Percentiles rank a stretch among this genome's conserved stretches.
Evolutionary conservation across 192 early-diverging fungal genomes (phyloP).

Genomic region (Tieghemiomyces parasiticus): DNA sequence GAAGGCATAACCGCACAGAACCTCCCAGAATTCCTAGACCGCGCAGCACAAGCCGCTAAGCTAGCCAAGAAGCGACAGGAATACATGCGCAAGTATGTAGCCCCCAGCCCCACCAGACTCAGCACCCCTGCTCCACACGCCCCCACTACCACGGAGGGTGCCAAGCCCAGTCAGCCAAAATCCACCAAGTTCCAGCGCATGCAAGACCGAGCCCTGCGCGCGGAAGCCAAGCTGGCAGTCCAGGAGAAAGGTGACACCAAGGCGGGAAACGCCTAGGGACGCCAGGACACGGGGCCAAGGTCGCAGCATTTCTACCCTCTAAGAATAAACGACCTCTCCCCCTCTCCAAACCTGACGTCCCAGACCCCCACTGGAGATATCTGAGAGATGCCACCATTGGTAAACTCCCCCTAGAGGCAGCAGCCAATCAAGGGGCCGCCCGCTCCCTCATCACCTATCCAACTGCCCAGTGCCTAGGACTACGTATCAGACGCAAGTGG

Average conservation of each 20-base stretch:
- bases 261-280: not conserved
- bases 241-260: not conserved
- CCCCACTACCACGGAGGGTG: too few relatives aligned
- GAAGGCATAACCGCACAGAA: not conserved
- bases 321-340: not conserved
- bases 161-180: not conserved
- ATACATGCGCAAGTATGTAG: not conserved
- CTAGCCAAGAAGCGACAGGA: not conserved
- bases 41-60: not conserved
- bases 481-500: not conserved
- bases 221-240: not conserved
- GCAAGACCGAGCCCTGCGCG: not conserved
- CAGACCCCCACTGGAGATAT: not conserved
- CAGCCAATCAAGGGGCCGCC: not conserved
- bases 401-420: not conserved
- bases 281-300: not conserved
- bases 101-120: too few relatives aligned
- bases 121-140: too few relatives aligned
- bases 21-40: not conserved
- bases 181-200: not conserved
- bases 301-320: not conserved
- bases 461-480: not conserved
- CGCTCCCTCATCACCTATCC: not conserved
- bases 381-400: not conserved
- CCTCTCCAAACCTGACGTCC: not conserved